Percentiles rank a stretch among this genome's conserved stretches.
phyloP scores from a whole-genome alignment of 176 grass and related monocot genomes.

The Melocanna baccifera region DNA sequence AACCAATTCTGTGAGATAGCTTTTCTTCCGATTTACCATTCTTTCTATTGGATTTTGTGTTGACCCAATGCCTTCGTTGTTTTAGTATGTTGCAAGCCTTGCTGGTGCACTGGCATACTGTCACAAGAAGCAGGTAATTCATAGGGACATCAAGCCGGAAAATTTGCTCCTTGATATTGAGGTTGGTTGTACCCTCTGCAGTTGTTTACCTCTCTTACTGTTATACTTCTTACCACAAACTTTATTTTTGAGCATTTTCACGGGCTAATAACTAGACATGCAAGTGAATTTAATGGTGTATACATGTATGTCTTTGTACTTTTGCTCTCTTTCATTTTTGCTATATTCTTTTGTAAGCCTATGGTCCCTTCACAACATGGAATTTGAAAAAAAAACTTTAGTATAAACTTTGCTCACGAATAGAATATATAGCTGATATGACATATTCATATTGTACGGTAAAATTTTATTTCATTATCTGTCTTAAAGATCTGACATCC shows the following conservation, averaged over 20 bases:
- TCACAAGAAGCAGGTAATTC: constrained; percentile 93
- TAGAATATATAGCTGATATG: neutral
- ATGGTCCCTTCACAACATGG: neutral
- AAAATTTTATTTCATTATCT: neutral
- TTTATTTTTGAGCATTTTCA: neutral
- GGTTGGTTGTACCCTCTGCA: constrained; percentile 35
- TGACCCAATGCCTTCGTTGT: neutral
- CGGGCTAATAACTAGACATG: neutral
- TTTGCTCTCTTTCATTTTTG: neutral
- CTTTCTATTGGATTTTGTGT: neutral
- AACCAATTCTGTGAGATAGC: neutral
- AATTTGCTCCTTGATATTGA: constrained; percentile 90
- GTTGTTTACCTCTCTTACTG: neutral
- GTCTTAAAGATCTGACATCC: neutral
- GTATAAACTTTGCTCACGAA: neutral
- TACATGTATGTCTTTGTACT: neutral
- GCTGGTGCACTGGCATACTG: constrained; percentile 77
- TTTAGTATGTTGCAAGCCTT: constrained; percentile 77
- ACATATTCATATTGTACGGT: neutral
- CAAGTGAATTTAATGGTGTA: neutral
- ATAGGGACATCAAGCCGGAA: constrained; percentile 96
- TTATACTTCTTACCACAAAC: neutral
- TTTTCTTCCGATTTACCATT: constrained; percentile 24
- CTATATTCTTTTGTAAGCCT: neutral
- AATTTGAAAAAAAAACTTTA: neutral